These are phyloP conservation scores for Fraxinus latifolia DNA, from an alignment of 305 asterid species.

Conservation along the genomic window DNA sequence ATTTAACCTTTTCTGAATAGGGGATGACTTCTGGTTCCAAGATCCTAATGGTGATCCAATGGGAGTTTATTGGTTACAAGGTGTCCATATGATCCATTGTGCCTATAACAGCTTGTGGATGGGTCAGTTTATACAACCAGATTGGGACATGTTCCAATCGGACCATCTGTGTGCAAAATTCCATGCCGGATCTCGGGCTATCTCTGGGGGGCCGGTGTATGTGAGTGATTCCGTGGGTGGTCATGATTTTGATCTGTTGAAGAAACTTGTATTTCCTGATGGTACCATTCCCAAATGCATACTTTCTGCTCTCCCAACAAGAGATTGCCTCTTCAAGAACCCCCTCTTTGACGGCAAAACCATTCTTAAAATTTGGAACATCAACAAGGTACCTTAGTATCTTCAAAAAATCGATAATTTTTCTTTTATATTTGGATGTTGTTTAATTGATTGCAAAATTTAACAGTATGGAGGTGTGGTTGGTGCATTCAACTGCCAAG, in stretches of 20 bases:
- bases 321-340: conserved; percentile 81
- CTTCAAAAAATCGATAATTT: not conserved
- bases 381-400: conserved; percentile 53
- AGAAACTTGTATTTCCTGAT: conserved; percentile 52
- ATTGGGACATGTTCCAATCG: conserved; percentile 87
- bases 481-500: conserved; percentile 88
- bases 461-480: conserved; percentile 69
- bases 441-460: not conserved
- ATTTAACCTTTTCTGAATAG: conserved; percentile 19
- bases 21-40: conserved; percentile 91
- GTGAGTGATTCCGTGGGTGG: conserved; percentile 81
- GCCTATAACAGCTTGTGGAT: conserved; percentile 91
- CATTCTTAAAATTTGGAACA: conserved; percentile 74
- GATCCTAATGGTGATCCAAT: conserved; percentile 82
- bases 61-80: conserved; percentile 85
- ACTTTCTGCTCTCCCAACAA: conserved; percentile 76
- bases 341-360: conserved; percentile 71
- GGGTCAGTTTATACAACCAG: conserved; percentile 82
- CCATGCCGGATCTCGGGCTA: conserved; percentile 84
- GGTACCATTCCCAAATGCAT: conserved; percentile 71
- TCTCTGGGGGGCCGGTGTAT: conserved; percentile 75
- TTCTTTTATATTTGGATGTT: not conserved
- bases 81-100: conserved; percentile 90
- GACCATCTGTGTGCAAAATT: conserved; percentile 72
- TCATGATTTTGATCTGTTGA: conserved; percentile 62